Evolutionary conservation across 1,139 yeast species (phyloP).

Genomic region (Hansenula sp.): DNA sequence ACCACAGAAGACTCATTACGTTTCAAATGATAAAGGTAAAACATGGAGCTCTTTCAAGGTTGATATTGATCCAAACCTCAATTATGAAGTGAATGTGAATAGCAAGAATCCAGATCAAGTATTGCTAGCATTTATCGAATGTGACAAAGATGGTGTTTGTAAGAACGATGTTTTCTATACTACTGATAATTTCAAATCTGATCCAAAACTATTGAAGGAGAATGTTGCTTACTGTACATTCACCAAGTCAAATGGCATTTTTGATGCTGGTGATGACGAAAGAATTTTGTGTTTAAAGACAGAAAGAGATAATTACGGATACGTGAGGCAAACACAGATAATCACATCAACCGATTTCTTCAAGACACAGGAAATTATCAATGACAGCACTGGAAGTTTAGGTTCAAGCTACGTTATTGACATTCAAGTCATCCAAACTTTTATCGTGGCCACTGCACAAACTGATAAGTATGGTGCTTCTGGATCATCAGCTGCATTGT

Average conservation of each 20-base stretch:
- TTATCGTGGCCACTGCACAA: constrained; percentile 47
- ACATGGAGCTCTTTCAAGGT: constrained; percentile 47
- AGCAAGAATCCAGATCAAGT: constrained; percentile 36
- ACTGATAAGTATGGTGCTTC: constrained; percentile 40
- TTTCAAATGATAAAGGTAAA: constrained; percentile 54
- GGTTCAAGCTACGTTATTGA: constrained; percentile 36
- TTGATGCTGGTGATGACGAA: constrained; percentile 35
- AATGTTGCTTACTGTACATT: constrained; percentile 43
- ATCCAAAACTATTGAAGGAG: constrained; percentile 30
- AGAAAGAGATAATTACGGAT: constrained; percentile 39
- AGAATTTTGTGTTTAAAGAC: constrained; percentile 47
- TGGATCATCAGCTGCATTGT: constrained; percentile 40
- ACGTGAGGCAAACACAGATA: constrained; percentile 38
- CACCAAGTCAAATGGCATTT: constrained; percentile 39
- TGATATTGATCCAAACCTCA: constrained; percentile 16
- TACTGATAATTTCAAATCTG: constrained; percentile 45
- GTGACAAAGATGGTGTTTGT: constrained; percentile 35
- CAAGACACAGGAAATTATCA: constrained; percentile 30
- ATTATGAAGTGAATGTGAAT: constrained; percentile 34
- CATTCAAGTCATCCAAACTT: constrained; percentile 45
- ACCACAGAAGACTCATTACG: constrained; percentile 36
- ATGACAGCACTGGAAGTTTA: constrained; percentile 30
- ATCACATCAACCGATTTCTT: constrained; percentile 53
- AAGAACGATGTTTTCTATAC: constrained; percentile 40
- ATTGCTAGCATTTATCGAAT: constrained; percentile 35